Evolutionary conservation across 148 eudicot species (phyloP).

Genomic region (Talinum fruticosum): DNA sequence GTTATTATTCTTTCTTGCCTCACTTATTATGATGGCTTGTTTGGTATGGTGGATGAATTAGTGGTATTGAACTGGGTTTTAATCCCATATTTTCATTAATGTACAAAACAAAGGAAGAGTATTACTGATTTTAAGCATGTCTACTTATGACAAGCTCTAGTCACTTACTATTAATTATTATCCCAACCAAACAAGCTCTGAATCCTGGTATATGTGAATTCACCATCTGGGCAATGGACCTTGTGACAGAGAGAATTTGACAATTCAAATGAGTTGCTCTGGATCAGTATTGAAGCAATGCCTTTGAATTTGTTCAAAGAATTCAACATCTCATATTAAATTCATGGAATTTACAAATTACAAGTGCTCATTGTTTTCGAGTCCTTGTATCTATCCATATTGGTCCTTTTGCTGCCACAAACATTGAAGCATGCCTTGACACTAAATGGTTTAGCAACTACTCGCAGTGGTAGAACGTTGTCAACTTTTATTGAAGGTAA

Average conservation of each 20-base stretch:
- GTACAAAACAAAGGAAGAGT: neutral
- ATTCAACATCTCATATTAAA: neutral
- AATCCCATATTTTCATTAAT: neutral
- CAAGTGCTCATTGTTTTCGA: neutral
- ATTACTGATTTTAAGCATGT: too few species aligned
- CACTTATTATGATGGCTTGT: neutral
- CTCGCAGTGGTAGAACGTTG: too few species aligned
- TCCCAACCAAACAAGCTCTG: neutral
- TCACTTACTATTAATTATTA: neutral
- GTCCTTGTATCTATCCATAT: too few species aligned
- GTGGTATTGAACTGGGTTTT: neutral
- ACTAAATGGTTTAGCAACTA: too few species aligned
- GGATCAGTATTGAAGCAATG: neutral
- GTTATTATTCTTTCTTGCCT: too few species aligned
- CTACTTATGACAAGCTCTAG: too few species aligned
- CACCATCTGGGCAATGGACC: neutral
- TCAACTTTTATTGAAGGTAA: too few species aligned
- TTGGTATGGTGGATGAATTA: neutral
- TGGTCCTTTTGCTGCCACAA: too few species aligned
- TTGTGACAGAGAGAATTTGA: neutral
- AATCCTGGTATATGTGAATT: neutral
- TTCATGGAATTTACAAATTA: neutral
- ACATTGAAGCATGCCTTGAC: too few species aligned
- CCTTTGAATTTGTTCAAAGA: neutral
- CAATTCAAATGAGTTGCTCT: neutral